Evolutionary conservation across 306 rosid genomes (phyloP).

Genomic region (Ochetophila trinervis): DNA sequence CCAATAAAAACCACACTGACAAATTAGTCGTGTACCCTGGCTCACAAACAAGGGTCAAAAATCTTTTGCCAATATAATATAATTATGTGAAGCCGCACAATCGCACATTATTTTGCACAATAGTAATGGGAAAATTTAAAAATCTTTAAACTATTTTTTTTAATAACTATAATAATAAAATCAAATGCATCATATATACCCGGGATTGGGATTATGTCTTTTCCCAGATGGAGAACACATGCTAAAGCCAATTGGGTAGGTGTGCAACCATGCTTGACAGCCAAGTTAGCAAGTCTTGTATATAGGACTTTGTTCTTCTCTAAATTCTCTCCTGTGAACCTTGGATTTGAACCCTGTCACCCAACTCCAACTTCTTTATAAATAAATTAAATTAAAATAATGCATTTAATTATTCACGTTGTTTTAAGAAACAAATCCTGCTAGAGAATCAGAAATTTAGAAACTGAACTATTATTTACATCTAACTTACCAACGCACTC

Average conservation of each 20-base stretch:
- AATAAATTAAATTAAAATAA: background rate
- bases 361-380: background rate
- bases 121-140: too few relatives aligned
- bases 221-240: slow-evolving; percentile 64
- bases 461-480: background rate
- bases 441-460: background rate
- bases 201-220: slow-evolving; percentile 60
- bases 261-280: slow-evolving; percentile 50
- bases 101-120: too few relatives aligned
- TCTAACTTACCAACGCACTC: background rate
- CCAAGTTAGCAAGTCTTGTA: slow-evolving; percentile 35
- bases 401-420: background rate
- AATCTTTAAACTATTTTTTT: too few relatives aligned
- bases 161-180: background rate
- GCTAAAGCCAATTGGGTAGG: slow-evolving; percentile 67
- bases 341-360: slow-evolving; percentile 46
- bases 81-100: background rate
- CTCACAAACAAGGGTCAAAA: too few relatives aligned
- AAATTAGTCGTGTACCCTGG: background rate
- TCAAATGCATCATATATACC: slow-evolving; percentile 29
- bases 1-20: background rate
- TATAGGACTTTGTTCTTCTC: slow-evolving; percentile 57
- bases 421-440: background rate
- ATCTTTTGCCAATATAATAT: background rate
- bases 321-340: slow-evolving; percentile 56